Evolutionary conservation across 345 rosid species (phyloP).

Genomic region (Populus deltoides): DNA sequence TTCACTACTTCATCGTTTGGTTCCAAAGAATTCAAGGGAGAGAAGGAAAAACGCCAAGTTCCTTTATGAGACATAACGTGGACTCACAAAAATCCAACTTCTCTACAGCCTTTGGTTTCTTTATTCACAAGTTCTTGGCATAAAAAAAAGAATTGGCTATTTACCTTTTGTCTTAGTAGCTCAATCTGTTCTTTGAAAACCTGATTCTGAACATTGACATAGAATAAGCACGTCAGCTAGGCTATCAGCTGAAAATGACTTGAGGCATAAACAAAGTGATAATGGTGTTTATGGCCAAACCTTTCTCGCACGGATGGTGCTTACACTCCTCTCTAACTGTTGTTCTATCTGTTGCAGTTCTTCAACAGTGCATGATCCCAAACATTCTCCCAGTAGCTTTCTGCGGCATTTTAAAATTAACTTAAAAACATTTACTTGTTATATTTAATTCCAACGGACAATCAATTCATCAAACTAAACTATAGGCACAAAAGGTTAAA

Average conservation of each 20-base stretch:
- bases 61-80: background rate
- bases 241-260: background rate
- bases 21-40: background rate
- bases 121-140: background rate
- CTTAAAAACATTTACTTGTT: background rate
- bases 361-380: constrained; percentile 34
- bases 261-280: background rate
- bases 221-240: background rate
- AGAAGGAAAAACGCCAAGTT: background rate
- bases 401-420: constrained; percentile 12
- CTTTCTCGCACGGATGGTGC: constrained; percentile 38
- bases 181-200: constrained; percentile 67
- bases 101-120: background rate
- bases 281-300: constrained; percentile 1
- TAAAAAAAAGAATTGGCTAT: background rate
- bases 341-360: constrained; percentile 42
- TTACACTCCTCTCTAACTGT: constrained; percentile 39
- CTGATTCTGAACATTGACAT: constrained; percentile 46
- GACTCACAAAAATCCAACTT: background rate
- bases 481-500: background rate
- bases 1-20: background rate
- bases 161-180: constrained; percentile 68
- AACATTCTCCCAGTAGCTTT: constrained; percentile 40
- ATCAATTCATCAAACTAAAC: background rate
- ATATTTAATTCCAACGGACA: background rate